Evolutionary conservation across 2,329 filamentous ascomycete species (phyloP).

Genomic region (Colletotrichum nymphaeae): DNA sequence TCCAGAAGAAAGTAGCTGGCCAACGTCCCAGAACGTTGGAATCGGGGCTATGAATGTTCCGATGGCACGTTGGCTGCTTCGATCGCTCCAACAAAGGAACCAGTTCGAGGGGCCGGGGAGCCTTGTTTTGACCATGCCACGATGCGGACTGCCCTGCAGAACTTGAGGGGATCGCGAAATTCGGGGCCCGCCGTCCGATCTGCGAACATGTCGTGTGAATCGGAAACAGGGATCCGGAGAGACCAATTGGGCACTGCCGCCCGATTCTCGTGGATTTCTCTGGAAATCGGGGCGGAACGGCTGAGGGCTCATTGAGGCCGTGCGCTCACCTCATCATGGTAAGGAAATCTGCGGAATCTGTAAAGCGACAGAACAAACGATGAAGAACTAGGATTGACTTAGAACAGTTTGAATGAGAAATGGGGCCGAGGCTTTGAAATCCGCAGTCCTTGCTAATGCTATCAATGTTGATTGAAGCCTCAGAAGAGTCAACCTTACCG

Average conservation of each 20-base stretch:
- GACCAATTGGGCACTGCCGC: not conserved
- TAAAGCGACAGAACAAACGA: not conserved
- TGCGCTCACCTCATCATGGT: not conserved
- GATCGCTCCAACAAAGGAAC: constrained; percentile 28
- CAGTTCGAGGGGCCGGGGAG: constrained; percentile 15
- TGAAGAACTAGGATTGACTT: not conserved
- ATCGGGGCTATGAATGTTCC: constrained; percentile 28
- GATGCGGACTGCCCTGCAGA: constrained; percentile 29
- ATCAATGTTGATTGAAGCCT: not conserved
- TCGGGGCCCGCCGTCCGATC: constrained; percentile 27
- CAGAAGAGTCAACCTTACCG: not conserved
- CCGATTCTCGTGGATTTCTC: not conserved
- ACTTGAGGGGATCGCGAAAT: constrained; percentile 29
- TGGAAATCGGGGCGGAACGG: not conserved
- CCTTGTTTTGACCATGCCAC: not conserved
- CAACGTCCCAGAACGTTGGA: constrained; percentile 13
- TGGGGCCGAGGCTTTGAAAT: not conserved
- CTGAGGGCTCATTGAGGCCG: not conserved
- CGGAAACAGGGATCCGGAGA: constrained; percentile 18
- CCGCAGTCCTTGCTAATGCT: too few relatives aligned
- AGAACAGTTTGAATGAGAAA: not conserved
- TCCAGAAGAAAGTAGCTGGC: constrained; percentile 5
- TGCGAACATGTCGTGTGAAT: constrained; percentile 19
- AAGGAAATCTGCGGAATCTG: not conserved
- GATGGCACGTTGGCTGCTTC: constrained; percentile 28